Evolutionary conservation across 257 asterid genomes (phyloP).

Genomic region (Solanum etuberosum): DNA sequence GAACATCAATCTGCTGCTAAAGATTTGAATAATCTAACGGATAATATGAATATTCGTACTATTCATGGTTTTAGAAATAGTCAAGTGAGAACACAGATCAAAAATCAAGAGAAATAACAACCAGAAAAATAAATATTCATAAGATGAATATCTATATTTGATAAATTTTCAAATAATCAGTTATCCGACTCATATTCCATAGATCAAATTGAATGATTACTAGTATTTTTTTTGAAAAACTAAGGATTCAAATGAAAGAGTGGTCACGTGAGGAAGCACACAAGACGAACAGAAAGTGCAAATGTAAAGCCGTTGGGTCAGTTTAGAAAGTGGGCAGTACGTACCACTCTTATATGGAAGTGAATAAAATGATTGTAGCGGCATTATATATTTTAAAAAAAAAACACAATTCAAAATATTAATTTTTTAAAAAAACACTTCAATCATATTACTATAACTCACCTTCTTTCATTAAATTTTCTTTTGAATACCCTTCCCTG

Average conservation of each 20-base stretch:
- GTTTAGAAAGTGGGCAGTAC: neutral
- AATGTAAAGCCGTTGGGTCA: neutral
- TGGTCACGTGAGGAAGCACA: conserved; percentile 40
- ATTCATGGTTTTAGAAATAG: neutral
- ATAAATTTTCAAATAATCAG: neutral
- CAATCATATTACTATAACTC: neutral
- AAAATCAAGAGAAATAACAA: neutral
- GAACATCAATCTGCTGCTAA: neutral
- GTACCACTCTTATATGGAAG: no score
- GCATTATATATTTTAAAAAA: no score
- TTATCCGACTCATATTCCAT: neutral
- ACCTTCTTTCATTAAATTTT: neutral
- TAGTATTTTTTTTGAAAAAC: neutral
- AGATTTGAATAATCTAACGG: neutral
- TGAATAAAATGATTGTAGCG: no score
- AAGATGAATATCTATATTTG: neutral
- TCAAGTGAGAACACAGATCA: neutral
- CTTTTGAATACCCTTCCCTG: neutral
- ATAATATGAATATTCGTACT: neutral
- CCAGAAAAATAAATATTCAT: neutral
- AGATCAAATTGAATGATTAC: neutral
- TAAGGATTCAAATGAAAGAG: neutral
- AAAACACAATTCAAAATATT: neutral
- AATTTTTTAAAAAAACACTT: neutral
- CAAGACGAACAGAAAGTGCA: neutral